A percentile compares a stretch with the other conserved stretches of the same genome.
These are phyloP conservation scores for Cynara cardunculus DNA, from an alignment of 129 eudicot species.

Conservation along the genomic window DNA sequence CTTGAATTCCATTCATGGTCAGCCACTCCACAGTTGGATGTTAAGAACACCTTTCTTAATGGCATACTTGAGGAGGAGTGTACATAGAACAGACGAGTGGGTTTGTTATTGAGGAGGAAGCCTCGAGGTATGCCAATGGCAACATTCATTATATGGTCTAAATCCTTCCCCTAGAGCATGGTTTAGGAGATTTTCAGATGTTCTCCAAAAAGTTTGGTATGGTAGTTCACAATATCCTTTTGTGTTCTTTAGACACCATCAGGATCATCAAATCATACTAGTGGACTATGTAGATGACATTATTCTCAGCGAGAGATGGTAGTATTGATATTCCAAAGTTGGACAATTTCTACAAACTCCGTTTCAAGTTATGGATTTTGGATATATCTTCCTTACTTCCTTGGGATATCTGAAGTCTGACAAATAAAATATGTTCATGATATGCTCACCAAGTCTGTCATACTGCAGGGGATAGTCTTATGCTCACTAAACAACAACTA, in stretches of 20 bases:
- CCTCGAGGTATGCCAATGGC: not conserved
- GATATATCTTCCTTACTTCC: not conserved
- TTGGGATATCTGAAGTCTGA: too few species aligned
- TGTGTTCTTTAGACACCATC: not conserved
- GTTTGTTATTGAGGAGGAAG: not conserved
- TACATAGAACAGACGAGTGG: not conserved
- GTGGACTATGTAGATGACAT: too few species aligned
- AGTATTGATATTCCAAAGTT: too few species aligned
- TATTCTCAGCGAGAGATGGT: too few species aligned
- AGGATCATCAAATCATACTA: not conserved
- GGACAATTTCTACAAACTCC: too few species aligned
- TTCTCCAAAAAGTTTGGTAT: not conserved
- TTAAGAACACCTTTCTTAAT: not conserved
- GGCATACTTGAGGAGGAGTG: not conserved
- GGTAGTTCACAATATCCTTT: not conserved
- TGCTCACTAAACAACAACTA: not conserved
- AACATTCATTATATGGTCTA: not conserved
- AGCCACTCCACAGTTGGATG: not conserved
- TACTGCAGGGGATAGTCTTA: not conserved
- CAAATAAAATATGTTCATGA: not conserved
- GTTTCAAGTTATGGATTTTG: too few species aligned
- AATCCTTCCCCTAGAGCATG: not conserved
- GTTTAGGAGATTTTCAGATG: not conserved
- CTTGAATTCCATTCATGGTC: not conserved
- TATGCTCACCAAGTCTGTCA: not conserved